These are phyloP conservation scores for Phytophthora fragariae DNA, from an alignment of 352 stramenopile genomes.

Conservation along the genomic window DNA sequence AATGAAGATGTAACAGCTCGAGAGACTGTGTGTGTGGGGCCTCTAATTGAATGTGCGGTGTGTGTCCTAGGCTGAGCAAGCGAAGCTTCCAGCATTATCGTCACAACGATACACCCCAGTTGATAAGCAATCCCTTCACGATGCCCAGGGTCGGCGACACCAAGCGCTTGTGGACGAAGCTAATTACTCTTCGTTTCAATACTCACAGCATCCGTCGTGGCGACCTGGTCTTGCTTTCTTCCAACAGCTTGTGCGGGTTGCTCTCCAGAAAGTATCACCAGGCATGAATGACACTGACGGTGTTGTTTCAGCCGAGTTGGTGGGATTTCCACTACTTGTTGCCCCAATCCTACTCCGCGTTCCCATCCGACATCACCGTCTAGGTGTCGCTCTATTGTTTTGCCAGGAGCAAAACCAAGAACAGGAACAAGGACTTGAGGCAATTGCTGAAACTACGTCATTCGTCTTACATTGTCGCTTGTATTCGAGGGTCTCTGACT, in stretches of 20 bases:
- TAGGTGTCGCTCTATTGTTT: constrained; percentile 32
- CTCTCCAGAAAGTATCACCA: constrained; percentile 15
- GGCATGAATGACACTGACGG: neutral
- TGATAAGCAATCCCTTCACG: constrained; percentile 25
- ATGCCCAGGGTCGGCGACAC: constrained; percentile 39
- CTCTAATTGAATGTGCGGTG: neutral
- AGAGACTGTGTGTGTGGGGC: neutral
- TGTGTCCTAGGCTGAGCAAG: constrained; percentile 1
- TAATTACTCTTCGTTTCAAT: constrained; percentile 47
- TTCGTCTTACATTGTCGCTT: constrained; percentile 28
- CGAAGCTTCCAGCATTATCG: constrained; percentile 27
- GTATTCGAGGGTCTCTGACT: constrained; percentile 19
- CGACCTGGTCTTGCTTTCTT: constrained; percentile 64
- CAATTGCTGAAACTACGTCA: neutral
- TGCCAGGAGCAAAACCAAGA: constrained; percentile 36
- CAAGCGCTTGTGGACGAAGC: constrained; percentile 49
- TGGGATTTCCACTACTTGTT: constrained; percentile 36
- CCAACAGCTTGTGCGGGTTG: constrained; percentile 38
- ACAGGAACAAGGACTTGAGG: constrained; percentile 1
- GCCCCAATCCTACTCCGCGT: constrained; percentile 39
- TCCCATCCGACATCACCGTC: neutral
- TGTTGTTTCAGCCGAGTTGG: constrained; percentile 25
- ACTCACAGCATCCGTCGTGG: constrained; percentile 38
- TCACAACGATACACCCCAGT: constrained; percentile 1
- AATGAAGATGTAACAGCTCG: neutral